Percentiles rank a stretch among this genome's conserved stretches.
Conservation (phyloP, 129 eudicot species). For the Daucus carota region DNA sequence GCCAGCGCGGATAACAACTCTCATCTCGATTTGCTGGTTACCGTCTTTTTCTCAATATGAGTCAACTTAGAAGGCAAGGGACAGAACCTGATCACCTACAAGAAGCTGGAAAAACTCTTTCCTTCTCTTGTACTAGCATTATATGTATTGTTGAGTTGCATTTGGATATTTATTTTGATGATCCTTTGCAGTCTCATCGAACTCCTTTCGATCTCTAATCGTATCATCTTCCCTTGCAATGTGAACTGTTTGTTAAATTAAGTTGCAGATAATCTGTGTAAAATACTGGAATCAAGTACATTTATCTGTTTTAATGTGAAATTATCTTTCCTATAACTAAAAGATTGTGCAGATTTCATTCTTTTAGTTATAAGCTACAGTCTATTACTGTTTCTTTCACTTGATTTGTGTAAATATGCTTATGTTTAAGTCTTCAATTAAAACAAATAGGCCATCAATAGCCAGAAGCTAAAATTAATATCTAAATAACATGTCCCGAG, state of each 20-base stretch:
- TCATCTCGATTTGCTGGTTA: not conserved
- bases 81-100: not conserved
- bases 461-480: not conserved
- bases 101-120: constrained; percentile 8
- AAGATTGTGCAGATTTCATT: not conserved
- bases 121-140: not conserved
- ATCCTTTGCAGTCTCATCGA: constrained; percentile 14
- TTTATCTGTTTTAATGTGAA: no score
- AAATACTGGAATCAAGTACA: not conserved
- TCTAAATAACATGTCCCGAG: not conserved
- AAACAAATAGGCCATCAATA: not conserved
- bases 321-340: not conserved
- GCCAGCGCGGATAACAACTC: not conserved
- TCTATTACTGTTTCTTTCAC: no score
- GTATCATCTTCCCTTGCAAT: not conserved
- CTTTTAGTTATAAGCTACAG: no score
- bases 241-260: constrained; percentile 1
- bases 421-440: no score
- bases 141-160: constrained; percentile 13
- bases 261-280: not conserved
- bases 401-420: no score
- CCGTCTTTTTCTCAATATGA: not conserved
- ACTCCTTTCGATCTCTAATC: not conserved
- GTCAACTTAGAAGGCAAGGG: not conserved
- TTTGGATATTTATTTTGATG: constrained; percentile 13